A percentile compares a stretch with the other conserved stretches of the same genome.
These are phyloP conservation scores for Anethum foeniculum DNA, from an alignment of 140 eudicot genomes.

Conservation along the genomic window DNA sequence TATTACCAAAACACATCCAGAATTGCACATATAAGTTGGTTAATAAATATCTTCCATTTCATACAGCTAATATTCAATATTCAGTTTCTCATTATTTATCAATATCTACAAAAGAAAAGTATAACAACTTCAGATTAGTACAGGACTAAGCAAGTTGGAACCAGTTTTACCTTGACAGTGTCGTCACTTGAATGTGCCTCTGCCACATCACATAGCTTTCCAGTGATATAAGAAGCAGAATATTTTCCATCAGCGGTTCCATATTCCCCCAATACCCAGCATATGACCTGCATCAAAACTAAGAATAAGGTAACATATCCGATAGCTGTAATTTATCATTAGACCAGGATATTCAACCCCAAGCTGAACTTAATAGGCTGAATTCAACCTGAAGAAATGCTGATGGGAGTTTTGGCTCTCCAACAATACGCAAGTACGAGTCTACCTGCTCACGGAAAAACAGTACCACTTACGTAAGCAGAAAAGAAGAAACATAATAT, in stretches of 20 bases:
- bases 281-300: constrained; percentile 57
- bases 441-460: constrained; percentile 64
- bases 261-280: constrained; percentile 99
- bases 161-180: constrained; percentile 54
- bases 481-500: neutral
- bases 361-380: neutral
- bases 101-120: neutral
- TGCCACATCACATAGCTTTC: constrained; percentile 92
- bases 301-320: constrained; percentile 11
- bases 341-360: neutral
- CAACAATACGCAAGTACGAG: constrained; percentile 74
- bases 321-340: neutral
- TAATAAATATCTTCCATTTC: neutral
- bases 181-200: constrained; percentile 95
- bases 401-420: constrained; percentile 97
- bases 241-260: constrained; percentile 92
- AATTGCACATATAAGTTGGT: neutral
- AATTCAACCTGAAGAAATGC: constrained; percentile 78
- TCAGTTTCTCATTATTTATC: neutral
- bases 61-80: neutral
- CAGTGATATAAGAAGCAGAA: constrained; percentile 89
- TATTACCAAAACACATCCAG: neutral
- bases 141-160: neutral
- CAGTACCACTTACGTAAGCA: constrained; percentile 15
- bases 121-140: too few species aligned